phyloP scores from a whole-genome alignment of 805 yeast genomes.

The Jamesozyma piceae region DNA sequence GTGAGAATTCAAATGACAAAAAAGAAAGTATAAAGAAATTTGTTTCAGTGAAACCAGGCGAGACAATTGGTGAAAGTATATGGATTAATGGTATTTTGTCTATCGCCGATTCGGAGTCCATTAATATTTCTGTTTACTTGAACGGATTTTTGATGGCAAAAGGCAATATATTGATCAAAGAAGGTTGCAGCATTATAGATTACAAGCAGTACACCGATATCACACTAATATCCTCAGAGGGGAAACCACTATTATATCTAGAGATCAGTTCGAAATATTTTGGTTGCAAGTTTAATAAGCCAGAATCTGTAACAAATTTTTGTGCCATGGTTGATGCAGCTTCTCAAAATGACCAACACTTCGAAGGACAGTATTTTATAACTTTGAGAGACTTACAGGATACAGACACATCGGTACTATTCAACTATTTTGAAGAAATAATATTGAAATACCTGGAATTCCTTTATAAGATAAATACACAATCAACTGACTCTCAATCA shows the following conservation, averaged over 20 bases:
- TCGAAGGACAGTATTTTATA: constrained; percentile 40
- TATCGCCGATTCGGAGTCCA: constrained; percentile 41
- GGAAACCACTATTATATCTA: constrained; percentile 36
- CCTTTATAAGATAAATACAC: constrained; percentile 19
- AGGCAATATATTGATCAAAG: constrained; percentile 42
- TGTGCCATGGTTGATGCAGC: constrained; percentile 35
- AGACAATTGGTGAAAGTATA: constrained; percentile 61
- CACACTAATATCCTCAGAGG: constrained; percentile 37
- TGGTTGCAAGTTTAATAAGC: constrained; percentile 59
- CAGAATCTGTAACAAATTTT: constrained; percentile 43
- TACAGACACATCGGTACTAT: constrained; percentile 46
- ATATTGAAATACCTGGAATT: constrained; percentile 34
- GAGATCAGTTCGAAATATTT: constrained; percentile 56
- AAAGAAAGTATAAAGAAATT: constrained; percentile 54
- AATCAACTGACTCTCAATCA: constrained; percentile 11
- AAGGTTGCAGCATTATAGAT: constrained; percentile 40
- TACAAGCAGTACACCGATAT: constrained; percentile 36
- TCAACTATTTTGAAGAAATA: constrained; percentile 39
- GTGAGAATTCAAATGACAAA: constrained; percentile 58
- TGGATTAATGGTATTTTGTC: constrained; percentile 50
- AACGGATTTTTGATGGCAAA: constrained; percentile 58
- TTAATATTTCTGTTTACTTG: constrained; percentile 47
- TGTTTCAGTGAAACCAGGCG: constrained; percentile 62
- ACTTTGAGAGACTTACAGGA: constrained; percentile 47
- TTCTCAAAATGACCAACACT: constrained; percentile 8